Evolutionary conservation across 805 yeast genomes (phyloP).

Genomic region (Pichia nanzhaoensis): DNA sequence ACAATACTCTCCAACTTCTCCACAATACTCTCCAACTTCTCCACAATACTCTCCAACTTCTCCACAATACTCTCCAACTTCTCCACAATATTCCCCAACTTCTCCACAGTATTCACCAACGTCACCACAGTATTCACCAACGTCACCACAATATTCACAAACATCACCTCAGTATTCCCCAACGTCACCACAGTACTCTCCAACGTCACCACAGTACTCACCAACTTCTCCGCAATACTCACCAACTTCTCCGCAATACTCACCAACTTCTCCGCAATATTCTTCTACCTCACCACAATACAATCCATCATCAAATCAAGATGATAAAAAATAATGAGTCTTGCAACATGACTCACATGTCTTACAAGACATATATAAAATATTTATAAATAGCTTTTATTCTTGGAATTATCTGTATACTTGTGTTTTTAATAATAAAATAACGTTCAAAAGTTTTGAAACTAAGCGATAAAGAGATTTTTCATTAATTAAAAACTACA

Average conservation of each 20-base stretch:
- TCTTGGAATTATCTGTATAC: constrained; percentile 11
- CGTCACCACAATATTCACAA: constrained; percentile 56
- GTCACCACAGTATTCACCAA: constrained; percentile 62
- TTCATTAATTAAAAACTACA: not conserved
- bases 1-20: constrained; percentile 67
- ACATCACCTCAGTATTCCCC: constrained; percentile 62
- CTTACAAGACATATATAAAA: not conserved
- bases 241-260: constrained; percentile 61
- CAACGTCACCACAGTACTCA: constrained; percentile 35
- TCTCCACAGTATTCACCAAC: constrained; percentile 74
- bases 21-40: constrained; percentile 67
- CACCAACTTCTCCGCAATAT: constrained; percentile 36
- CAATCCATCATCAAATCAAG: constrained; percentile 56
- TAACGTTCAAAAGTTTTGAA: constrained; percentile 9
- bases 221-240: constrained; percentile 64
- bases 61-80: constrained; percentile 71
- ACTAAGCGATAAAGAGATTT: too few relatives aligned
- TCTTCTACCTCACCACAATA: constrained; percentile 66
- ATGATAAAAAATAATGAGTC: constrained; percentile 15
- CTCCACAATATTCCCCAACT: constrained; percentile 68
- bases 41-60: constrained; percentile 67
- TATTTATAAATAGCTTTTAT: constrained; percentile 9
- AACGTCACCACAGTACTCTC: constrained; percentile 58
- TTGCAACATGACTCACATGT: not conserved
- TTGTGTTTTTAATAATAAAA: constrained; percentile 11